A percentile compares a stretch with the other conserved stretches of the same genome.
phyloP scores from a whole-genome alignment of 2,329 filamentous ascomycete species.

The Arachnopeziza araneosa region DNA sequence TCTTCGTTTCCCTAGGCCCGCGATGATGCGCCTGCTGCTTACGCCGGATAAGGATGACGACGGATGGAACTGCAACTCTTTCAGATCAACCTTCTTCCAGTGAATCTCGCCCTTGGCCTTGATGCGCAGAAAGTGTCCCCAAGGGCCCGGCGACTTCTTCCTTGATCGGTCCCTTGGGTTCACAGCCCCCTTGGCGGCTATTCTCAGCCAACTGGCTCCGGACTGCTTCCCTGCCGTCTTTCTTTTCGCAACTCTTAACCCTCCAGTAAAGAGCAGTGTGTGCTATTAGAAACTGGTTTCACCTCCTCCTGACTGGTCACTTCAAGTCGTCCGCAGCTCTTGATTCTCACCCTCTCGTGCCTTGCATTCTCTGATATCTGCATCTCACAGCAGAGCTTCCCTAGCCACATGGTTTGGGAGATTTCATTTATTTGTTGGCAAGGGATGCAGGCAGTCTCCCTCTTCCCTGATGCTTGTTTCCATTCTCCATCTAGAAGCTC shows the following conservation, averaged over 20 bases:
- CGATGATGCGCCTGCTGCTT: not conserved
- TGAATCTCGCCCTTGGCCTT: not conserved
- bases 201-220: not conserved
- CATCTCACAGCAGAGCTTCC: not conserved
- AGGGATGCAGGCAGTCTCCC: not conserved
- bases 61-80: not conserved
- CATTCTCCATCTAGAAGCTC: conserved; percentile 7
- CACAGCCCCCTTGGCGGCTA: not conserved
- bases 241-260: not conserved
- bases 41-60: not conserved
- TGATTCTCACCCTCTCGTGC: not conserved
- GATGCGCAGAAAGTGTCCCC: not conserved
- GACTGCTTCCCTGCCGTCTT: not conserved
- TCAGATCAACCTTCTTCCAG: not conserved
- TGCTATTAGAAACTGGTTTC: not conserved
- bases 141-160: not conserved
- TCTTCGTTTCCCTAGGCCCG: not conserved
- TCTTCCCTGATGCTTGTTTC: conserved; percentile 1
- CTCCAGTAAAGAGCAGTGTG: not conserved
- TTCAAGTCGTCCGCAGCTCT: not conserved
- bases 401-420: not conserved
- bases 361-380: not conserved
- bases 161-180: not conserved
- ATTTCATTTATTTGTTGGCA: not conserved
- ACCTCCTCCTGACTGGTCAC: not conserved